These are phyloP conservation scores for Onygenales sp. DNA, from an alignment of 2,329 filamentous ascomycete genomes.

Conservation along the genomic window DNA sequence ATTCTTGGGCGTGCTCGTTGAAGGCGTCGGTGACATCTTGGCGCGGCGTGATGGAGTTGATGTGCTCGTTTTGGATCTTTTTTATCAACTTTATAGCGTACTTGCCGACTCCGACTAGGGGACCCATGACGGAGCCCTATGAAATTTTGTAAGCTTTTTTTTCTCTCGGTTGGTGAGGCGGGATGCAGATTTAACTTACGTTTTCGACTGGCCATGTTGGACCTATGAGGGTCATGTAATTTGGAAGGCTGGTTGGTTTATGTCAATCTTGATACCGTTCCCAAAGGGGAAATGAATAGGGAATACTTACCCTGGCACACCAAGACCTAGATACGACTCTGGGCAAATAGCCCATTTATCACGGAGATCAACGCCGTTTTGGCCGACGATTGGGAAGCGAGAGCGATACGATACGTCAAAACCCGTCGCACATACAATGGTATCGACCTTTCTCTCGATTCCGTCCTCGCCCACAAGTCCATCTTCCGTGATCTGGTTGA, in stretches of 20 bases:
- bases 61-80: slow-evolving; percentile 25
- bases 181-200: slow-evolving; percentile 18
- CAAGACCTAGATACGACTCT: slow-evolving; percentile 15
- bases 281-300: slow-evolving; percentile 13
- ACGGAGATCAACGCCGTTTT: slow-evolving; percentile 16
- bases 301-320: slow-evolving; percentile 15
- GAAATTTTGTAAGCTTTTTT: slow-evolving; percentile 19
- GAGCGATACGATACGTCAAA: slow-evolving; percentile 23
- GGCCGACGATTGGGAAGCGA: slow-evolving; percentile 17
- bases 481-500: slow-evolving; percentile 21
- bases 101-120: slow-evolving; percentile 15
- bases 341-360: slow-evolving; percentile 17
- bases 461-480: slow-evolving; percentile 16
- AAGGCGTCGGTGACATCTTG: slow-evolving; percentile 26
- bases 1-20: slow-evolving; percentile 23
- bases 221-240: slow-evolving; percentile 25
- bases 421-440: slow-evolving; percentile 24
- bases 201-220: slow-evolving; percentile 36
- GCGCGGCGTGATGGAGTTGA: slow-evolving; percentile 19
- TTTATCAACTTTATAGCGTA: slow-evolving; percentile 22
- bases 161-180: background rate
- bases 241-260: slow-evolving; percentile 18
- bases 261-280: slow-evolving; percentile 14
- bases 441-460: slow-evolving; percentile 16
- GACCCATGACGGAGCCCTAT: slow-evolving; percentile 18